Percentiles rank a stretch among this genome's conserved stretches.
Evolutionary conservation across 208 protist genomes (phyloP).

Genomic region (Crithidia fasciculata): DNA sequence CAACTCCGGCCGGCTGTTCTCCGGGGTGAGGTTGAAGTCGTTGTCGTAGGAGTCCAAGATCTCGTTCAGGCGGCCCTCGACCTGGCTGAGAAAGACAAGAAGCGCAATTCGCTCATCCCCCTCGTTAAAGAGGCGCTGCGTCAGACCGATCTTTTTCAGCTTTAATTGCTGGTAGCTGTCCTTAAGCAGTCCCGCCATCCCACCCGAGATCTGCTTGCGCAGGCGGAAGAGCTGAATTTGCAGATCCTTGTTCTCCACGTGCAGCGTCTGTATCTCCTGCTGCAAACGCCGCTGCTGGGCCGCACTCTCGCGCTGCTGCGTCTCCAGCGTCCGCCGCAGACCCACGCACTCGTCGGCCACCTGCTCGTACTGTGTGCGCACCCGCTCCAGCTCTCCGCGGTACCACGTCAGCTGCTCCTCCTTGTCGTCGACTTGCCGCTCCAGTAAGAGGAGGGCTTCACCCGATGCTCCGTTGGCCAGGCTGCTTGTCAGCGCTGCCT

Average conservation of each 20-base stretch:
- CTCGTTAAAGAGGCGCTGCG: constrained; percentile 78
- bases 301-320: constrained; percentile 25
- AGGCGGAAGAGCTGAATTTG: constrained; percentile 86
- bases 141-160: constrained; percentile 71
- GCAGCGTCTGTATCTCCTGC: constrained; percentile 63
- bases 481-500: constrained; percentile 58
- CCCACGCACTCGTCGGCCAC: constrained; percentile 55
- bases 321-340: constrained; percentile 43
- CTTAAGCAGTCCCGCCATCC: constrained; percentile 59
- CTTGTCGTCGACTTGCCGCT: constrained; percentile 53
- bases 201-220: constrained; percentile 78
- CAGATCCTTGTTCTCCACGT: constrained; percentile 89
- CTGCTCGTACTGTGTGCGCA: constrained; percentile 74
- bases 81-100: constrained; percentile 80
- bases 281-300: constrained; percentile 41
- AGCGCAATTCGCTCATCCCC: constrained; percentile 80
- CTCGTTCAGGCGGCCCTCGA: constrained; percentile 88
- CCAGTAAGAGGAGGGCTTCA: constrained; percentile 56
- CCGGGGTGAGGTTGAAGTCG: constrained; percentile 60
- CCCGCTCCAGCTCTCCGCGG: constrained; percentile 70
- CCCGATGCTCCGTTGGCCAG: constrained; percentile 60
- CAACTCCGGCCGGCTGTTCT: constrained; percentile 35
- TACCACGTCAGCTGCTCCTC: constrained; percentile 59
- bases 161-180: constrained; percentile 82
- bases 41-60: constrained; percentile 82